Evolutionary conservation across 2,329 filamentous ascomycete genomes (phyloP).

Genomic region (Cytospora schulzeri): DNA sequence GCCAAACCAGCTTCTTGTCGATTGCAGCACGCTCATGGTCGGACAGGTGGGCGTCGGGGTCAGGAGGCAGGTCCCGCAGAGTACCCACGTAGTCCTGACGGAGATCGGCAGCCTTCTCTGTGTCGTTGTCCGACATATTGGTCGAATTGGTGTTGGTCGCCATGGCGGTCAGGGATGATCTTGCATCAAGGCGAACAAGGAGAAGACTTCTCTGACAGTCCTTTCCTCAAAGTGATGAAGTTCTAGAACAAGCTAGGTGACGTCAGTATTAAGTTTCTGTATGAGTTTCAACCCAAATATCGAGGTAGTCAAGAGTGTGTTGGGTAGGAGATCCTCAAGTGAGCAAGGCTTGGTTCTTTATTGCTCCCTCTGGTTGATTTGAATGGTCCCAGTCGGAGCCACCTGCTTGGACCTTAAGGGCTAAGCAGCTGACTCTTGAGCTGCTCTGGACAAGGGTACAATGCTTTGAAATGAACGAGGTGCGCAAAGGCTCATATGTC

Average conservation of each 20-base stretch:
- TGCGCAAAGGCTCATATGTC: neutral
- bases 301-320: neutral
- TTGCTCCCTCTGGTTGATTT: neutral
- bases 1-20: constrained; percentile 38
- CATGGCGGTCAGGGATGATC: neutral
- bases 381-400: no score
- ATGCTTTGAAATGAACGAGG: no score
- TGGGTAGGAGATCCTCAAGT: neutral
- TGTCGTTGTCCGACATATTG: constrained; percentile 26
- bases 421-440: neutral
- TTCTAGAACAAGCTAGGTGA: neutral
- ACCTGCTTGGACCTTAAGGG: no score
- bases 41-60: constrained; percentile 39
- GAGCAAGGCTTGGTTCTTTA: neutral
- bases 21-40: constrained; percentile 34
- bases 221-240: neutral
- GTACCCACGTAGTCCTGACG: constrained; percentile 22
- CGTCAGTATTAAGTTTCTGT: neutral
- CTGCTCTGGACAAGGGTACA: no score
- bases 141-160: neutral
- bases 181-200: neutral
- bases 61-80: constrained; percentile 33
- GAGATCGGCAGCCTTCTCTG: constrained; percentile 24
- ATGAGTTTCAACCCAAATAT: neutral
- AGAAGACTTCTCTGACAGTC: neutral